Conservation (phyloP, 768 basidiomycete species). For the Suillus cothurnatus region DNA sequence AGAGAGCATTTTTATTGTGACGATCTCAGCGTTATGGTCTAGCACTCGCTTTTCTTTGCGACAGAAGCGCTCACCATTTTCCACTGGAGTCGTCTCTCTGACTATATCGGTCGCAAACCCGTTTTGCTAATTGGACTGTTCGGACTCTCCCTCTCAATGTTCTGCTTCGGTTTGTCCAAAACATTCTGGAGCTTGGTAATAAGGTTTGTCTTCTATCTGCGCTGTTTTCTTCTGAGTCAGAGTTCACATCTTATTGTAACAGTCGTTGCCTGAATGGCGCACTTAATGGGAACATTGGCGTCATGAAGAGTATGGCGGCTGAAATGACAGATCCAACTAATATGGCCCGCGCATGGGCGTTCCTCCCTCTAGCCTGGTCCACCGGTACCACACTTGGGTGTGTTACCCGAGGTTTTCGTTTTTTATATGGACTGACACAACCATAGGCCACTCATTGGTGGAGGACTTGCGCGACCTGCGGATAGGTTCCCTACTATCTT, state of each 20-base stretch:
- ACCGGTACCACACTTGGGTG: slow-evolving; percentile 46
- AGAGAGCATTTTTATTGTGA: background rate
- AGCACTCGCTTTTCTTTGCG: slow-evolving; percentile 53
- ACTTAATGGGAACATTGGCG: slow-evolving; percentile 56
- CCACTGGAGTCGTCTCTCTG: slow-evolving; percentile 53
- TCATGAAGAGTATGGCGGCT: slow-evolving; percentile 48
- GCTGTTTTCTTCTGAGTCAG: background rate
- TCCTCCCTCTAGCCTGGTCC: slow-evolving; percentile 55
- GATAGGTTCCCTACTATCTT: slow-evolving; percentile 68
- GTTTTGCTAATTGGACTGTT: slow-evolving; percentile 47
- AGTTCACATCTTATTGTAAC: background rate
- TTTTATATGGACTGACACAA: slow-evolving; percentile 8
- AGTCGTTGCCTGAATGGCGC: slow-evolving; percentile 52
- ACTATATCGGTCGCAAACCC: slow-evolving; percentile 51
- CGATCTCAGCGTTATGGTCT: background rate
- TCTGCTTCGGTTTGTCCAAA: slow-evolving; percentile 49
- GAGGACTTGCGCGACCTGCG: slow-evolving; percentile 60
- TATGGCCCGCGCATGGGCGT: slow-evolving; percentile 49
- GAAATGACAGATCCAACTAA: slow-evolving; percentile 44
- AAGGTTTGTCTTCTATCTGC: slow-evolving; percentile 32
- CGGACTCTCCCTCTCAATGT: slow-evolving; percentile 49
- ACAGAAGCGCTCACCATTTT: slow-evolving; percentile 50
- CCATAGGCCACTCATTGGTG: slow-evolving; percentile 67
- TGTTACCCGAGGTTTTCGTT: slow-evolving; percentile 15
- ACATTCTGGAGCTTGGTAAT: slow-evolving; percentile 46